Evolutionary conservation across 169 alveolate species (phyloP).

Genomic region (Theileria parva): DNA sequence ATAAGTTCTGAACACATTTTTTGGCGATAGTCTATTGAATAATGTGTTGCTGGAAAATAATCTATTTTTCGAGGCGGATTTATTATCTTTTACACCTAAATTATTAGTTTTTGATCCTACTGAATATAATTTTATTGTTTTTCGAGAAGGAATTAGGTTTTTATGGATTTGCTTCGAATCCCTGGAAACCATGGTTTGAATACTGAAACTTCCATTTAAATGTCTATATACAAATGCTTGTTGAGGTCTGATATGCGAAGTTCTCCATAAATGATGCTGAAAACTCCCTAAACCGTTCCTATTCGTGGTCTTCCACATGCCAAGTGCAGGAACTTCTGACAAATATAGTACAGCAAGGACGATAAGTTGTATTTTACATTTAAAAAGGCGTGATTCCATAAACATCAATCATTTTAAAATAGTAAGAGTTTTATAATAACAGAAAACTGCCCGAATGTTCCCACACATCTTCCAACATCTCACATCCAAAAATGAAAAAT

Average conservation of each 20-base stretch:
- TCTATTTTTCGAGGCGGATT: neutral
- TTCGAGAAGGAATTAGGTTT: neutral
- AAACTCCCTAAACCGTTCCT: neutral
- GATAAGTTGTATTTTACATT: constrained; percentile 4
- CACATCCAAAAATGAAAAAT: neutral
- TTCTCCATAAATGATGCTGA: neutral
- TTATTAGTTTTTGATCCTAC: neutral
- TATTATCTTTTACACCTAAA: neutral
- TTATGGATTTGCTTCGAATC: neutral
- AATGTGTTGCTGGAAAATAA: neutral
- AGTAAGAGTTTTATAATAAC: neutral
- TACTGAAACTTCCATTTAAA: neutral
- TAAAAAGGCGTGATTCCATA: constrained; percentile 8
- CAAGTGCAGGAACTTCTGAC: constrained; percentile 5
- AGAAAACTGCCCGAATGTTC: neutral
- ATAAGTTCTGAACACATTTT: neutral
- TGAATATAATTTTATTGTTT: neutral
- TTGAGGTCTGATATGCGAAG: neutral
- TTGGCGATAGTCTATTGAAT: neutral
- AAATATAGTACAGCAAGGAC: constrained; percentile 6
- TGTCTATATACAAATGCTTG: neutral
- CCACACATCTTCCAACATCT: neutral
- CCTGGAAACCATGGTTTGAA: neutral
- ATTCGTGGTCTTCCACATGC: constrained; percentile 21
- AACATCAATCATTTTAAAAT: constrained; percentile 1